These are phyloP conservation scores for Cercospora citrullina DNA, from an alignment of 2,329 filamentous ascomycete genomes.

Conservation along the genomic window DNA sequence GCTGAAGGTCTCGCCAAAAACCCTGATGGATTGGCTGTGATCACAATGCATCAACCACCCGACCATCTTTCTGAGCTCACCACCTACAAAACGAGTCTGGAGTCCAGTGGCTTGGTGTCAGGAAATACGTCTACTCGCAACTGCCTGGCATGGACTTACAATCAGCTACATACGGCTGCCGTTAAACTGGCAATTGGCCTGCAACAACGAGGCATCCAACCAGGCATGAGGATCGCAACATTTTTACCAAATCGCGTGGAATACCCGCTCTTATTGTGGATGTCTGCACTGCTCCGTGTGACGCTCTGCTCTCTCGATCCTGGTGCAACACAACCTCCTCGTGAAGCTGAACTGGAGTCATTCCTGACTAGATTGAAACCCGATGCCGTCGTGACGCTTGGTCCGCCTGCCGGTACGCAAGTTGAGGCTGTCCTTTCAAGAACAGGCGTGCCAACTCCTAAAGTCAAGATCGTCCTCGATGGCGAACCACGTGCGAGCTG, in stretches of 20 bases:
- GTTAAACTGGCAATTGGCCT: constrained; percentile 18
- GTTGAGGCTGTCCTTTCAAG: constrained; percentile 11
- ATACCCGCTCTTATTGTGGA: constrained; percentile 22
- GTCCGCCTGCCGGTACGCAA: constrained; percentile 6
- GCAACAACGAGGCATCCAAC: constrained; percentile 8
- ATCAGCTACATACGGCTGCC: constrained; percentile 18
- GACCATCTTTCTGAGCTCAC: constrained; percentile 12
- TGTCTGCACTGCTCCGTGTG: constrained; percentile 12
- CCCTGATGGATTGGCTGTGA: constrained; percentile 13
- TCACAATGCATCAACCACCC: constrained; percentile 10
- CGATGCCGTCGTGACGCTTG: constrained; percentile 18
- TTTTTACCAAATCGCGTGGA: constrained; percentile 25
- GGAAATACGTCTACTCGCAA: neutral
- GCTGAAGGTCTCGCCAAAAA: constrained; percentile 17
- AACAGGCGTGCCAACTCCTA: neutral
- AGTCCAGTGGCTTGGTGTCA: neutral
- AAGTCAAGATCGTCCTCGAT: constrained; percentile 20
- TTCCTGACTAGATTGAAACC: constrained; percentile 18
- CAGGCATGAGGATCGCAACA: constrained; percentile 23
- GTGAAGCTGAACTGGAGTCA: constrained; percentile 19
- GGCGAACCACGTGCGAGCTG: neutral
- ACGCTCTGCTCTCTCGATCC: constrained; percentile 24
- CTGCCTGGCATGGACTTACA: constrained; percentile 24
- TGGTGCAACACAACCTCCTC: constrained; percentile 16
- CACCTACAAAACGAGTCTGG: neutral